These are phyloP conservation scores for Neurospora sp. DNA, from an alignment of 495 filamentous ascomycete species.

Conservation along the genomic window DNA sequence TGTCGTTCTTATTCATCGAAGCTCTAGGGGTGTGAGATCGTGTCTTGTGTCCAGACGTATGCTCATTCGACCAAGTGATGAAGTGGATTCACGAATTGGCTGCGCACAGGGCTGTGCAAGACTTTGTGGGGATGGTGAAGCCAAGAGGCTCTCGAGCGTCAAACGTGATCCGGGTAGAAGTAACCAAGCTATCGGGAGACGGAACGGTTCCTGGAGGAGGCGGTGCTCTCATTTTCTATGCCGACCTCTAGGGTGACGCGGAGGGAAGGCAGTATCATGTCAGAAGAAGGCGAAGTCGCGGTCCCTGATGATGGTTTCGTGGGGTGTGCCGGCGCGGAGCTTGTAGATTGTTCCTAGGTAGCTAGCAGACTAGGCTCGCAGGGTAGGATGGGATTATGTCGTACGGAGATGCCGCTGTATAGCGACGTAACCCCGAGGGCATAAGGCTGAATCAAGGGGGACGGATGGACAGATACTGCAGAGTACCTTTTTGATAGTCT, in stretches of 20 bases:
- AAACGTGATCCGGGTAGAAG: background rate
- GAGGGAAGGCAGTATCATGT: background rate
- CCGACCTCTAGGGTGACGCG: background rate
- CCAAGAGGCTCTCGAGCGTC: background rate
- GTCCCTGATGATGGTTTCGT: background rate
- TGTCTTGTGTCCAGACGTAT: background rate
- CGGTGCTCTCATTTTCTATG: background rate
- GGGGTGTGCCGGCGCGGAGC: background rate
- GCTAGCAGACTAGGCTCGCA: background rate
- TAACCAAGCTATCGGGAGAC: background rate
- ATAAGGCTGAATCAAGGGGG: constrained; percentile 8
- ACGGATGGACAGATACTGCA: background rate
- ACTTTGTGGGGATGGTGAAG: background rate
- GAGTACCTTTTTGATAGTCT: background rate
- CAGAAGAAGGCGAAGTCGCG: background rate
- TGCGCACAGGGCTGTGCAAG: background rate
- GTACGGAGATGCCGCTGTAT: background rate
- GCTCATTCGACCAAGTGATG: background rate
- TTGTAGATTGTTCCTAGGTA: background rate
- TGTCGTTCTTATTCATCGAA: background rate
- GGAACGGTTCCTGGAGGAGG: background rate
- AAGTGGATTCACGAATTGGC: background rate
- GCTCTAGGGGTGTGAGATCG: background rate
- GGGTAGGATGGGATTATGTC: background rate
- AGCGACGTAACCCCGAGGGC: background rate